Percentiles rank a stretch among this genome's conserved stretches.
phyloP scores from a whole-genome alignment of 1,284 basidiomycete species.

The Melampsora occidentalis region DNA sequence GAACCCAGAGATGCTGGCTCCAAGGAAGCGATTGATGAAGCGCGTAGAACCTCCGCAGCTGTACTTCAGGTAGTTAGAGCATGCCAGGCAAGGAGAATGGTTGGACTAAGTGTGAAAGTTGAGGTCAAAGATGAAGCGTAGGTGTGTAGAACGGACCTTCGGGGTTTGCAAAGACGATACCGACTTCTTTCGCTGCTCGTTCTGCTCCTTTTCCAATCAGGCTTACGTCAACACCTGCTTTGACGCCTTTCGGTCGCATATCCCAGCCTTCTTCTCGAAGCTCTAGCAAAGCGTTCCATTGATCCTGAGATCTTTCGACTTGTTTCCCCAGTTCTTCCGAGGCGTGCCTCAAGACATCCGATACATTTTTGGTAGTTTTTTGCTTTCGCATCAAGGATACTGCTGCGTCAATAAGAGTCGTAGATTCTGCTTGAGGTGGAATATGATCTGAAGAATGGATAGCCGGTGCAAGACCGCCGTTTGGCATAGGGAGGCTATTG shows the following conservation, averaged over 20 bases:
- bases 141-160: constrained; percentile 25
- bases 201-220: constrained; percentile 39
- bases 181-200: constrained; percentile 36
- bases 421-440: constrained; percentile 29
- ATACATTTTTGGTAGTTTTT: constrained; percentile 29
- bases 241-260: constrained; percentile 40
- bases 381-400: constrained; percentile 35
- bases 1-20: constrained; percentile 4
- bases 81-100: neutral
- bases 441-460: constrained; percentile 27
- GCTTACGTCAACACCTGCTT: constrained; percentile 22
- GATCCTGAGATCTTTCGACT: constrained; percentile 19
- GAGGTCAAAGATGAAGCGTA: neutral
- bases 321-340: constrained; percentile 21
- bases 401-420: constrained; percentile 22
- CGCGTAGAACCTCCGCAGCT: constrained; percentile 41
- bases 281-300: constrained; percentile 35
- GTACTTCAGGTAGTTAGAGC: neutral
- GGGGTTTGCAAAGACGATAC: constrained; percentile 34
- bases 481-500: constrained; percentile 26
- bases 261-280: constrained; percentile 35
- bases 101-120: neutral
- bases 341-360: constrained; percentile 6
- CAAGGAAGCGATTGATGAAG: constrained; percentile 37
- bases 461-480: constrained; percentile 29